Evolutionary conservation across 495 filamentous ascomycete species (phyloP).

Genomic region (Penicillium paradoxum): DNA sequence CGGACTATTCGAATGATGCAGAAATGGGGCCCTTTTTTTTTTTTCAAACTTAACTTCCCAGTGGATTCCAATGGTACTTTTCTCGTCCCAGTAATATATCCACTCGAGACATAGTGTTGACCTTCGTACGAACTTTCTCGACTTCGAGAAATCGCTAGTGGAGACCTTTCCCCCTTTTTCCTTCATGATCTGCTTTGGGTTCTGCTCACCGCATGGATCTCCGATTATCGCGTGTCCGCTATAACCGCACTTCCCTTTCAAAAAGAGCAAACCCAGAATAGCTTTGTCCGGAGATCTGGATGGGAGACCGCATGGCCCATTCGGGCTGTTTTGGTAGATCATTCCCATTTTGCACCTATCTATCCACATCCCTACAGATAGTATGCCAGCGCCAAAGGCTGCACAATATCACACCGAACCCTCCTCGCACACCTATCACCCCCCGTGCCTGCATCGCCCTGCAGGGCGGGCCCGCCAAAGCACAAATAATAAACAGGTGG

Average conservation of each 20-base stretch:
- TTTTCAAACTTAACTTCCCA: slow-evolving; percentile 1
- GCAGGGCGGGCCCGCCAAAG: slow-evolving; percentile 14
- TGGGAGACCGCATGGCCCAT: background rate
- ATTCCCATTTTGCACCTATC: background rate
- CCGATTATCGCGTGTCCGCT: slow-evolving; percentile 25
- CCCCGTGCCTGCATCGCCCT: slow-evolving; percentile 21
- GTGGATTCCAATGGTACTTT: background rate
- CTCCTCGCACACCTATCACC: background rate
- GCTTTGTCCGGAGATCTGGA: background rate
- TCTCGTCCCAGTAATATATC: too few species aligned
- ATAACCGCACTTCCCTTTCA: slow-evolving; percentile 14
- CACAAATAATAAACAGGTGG: background rate
- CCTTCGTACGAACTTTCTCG: background rate
- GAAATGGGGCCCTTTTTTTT: slow-evolving; percentile 7
- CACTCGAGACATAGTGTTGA: background rate
- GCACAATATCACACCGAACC: background rate
- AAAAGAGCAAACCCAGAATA: slow-evolving; percentile 8
- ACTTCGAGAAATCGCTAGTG: background rate
- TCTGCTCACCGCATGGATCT: slow-evolving; percentile 1
- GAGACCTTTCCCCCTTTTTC: background rate
- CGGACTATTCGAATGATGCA: slow-evolving; percentile 5
- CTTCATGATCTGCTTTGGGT: background rate
- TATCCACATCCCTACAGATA: background rate
- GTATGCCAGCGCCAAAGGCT: background rate
- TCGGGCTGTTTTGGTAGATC: background rate